Percentiles rank a stretch among this genome's conserved stretches.
These are phyloP conservation scores for Metschnikowia orientalis DNA, from an alignment of 805 yeast species.

Conservation along the genomic window DNA sequence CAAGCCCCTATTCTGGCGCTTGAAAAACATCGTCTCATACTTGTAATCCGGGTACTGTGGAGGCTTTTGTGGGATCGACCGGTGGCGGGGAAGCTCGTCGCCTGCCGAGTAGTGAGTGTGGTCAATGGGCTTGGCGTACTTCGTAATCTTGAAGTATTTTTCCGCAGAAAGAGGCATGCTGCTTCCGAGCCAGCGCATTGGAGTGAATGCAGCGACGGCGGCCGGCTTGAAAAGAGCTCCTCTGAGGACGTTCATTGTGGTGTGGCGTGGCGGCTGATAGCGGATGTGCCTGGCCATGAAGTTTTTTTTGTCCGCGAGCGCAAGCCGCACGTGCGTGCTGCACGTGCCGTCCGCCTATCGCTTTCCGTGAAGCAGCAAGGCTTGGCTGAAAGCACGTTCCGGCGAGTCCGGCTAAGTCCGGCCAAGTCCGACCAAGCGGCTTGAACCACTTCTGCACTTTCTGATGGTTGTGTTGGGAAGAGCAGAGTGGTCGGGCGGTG, in stretches of 20 bases:
- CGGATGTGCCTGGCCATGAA: not conserved
- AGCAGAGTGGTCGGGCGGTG: too few species aligned
- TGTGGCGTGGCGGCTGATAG: not conserved
- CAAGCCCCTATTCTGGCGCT: constrained; percentile 81
- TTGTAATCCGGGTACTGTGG: constrained; percentile 32
- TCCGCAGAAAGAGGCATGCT: constrained; percentile 20
- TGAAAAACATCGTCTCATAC: constrained; percentile 71
- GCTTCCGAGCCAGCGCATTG: constrained; percentile 6
- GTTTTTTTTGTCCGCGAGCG: constrained; percentile 1
- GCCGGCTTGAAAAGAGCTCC: constrained; percentile 7
- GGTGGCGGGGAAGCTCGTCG: constrained; percentile 26
- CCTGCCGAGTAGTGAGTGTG: constrained; percentile 35
- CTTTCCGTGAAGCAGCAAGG: constrained; percentile 2
- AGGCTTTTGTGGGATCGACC: constrained; percentile 12
- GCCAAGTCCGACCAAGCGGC: too few species aligned
- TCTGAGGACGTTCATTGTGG: constrained; percentile 15
- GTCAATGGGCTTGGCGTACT: constrained; percentile 36
- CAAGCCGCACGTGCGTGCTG: not conserved
- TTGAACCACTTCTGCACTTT: too few species aligned
- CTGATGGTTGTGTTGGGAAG: too few species aligned
- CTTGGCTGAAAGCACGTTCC: too few species aligned
- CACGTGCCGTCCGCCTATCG: constrained; percentile 1
- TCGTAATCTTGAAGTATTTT: constrained; percentile 38
- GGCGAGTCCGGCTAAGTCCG: too few species aligned
- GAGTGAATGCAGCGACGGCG: constrained; percentile 1